phyloP scores from a whole-genome alignment of 2,329 filamentous ascomycete species.

The Calonectria hawksworthii region DNA sequence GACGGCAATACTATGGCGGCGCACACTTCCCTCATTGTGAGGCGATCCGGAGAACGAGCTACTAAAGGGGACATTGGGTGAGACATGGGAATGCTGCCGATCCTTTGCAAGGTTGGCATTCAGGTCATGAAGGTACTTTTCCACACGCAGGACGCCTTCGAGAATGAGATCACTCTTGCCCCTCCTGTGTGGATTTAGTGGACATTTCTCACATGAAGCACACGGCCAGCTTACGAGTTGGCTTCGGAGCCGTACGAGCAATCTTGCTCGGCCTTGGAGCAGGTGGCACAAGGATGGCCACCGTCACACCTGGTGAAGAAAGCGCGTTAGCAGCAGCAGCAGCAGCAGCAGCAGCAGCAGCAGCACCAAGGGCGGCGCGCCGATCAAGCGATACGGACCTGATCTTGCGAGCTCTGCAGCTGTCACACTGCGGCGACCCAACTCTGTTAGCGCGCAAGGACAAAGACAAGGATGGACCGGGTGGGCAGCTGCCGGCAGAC shows the following conservation, averaged over 20 bases:
- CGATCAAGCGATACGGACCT: conserved; percentile 48
- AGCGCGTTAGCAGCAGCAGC: conserved; percentile 23
- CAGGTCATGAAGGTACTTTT: conserved; percentile 61
- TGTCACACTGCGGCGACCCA: conserved; percentile 56
- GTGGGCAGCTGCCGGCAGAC: conserved; percentile 29
- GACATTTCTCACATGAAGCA: not conserved
- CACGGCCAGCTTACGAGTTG: conserved; percentile 53
- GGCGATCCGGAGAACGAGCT: conserved; percentile 44
- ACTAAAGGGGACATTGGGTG: conserved; percentile 33
- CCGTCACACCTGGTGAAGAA: conserved; percentile 60
- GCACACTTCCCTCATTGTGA: conserved; percentile 33
- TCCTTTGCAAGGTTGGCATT: conserved; percentile 55
- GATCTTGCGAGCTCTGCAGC: conserved; percentile 62
- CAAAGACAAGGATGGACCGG: not conserved
- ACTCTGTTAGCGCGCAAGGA: not conserved
- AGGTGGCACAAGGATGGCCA: conserved; percentile 59
- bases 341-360: conserved; percentile 30
- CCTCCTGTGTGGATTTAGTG: conserved; percentile 47
- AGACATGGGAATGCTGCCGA: conserved; percentile 30
- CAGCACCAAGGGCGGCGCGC: not conserved
- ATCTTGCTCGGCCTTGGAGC: conserved; percentile 52
- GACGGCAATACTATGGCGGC: conserved; percentile 42
- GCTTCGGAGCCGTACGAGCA: conserved; percentile 60
- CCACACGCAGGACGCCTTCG: conserved; percentile 63
- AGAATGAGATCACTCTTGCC: conserved; percentile 67